A percentile compares a stretch with the other conserved stretches of the same genome.
phyloP scores from a whole-genome alignment of 169 alveolate species.

The Cryptosporidium ubiquitum region DNA sequence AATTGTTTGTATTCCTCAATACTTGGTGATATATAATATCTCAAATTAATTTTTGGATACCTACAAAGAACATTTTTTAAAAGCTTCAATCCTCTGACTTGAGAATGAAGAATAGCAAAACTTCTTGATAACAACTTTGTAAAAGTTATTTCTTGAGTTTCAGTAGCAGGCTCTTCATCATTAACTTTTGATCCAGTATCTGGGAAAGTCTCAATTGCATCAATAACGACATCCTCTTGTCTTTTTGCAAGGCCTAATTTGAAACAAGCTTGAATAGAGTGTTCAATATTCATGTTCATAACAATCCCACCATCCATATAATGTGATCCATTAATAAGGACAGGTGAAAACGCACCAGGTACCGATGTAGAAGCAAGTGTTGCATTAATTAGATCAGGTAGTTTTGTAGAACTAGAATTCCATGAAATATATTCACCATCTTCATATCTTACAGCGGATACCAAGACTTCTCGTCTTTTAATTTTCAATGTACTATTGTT shows the following conservation, averaged over 20 bases:
- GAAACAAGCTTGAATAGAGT: slow-evolving; percentile 68
- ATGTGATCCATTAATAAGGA: slow-evolving; percentile 55
- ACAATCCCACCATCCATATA: slow-evolving; percentile 69
- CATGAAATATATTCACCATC: slow-evolving; percentile 65
- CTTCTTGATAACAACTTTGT: slow-evolving; percentile 44
- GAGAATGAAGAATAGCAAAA: slow-evolving; percentile 56
- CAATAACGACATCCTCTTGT: slow-evolving; percentile 69
- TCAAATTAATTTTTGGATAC: slow-evolving; percentile 40
- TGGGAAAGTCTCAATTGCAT: slow-evolving; percentile 67
- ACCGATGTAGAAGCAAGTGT: slow-evolving; percentile 70
- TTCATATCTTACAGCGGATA: slow-evolving; percentile 71
- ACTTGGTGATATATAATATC: slow-evolving; percentile 57
- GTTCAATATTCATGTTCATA: slow-evolving; percentile 65
- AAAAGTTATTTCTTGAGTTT: slow-evolving; percentile 18
- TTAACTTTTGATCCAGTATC: slow-evolving; percentile 15
- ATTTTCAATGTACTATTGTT: slow-evolving; percentile 13
- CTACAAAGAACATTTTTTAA: slow-evolving; percentile 34
- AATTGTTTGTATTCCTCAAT: slow-evolving; percentile 49
- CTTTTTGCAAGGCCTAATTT: slow-evolving; percentile 48
- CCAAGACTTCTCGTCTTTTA: slow-evolving; percentile 55
- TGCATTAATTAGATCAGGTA: slow-evolving; percentile 57
- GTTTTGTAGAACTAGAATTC: slow-evolving; percentile 46
- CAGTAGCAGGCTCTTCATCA: neutral
- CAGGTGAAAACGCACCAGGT: slow-evolving; percentile 74
- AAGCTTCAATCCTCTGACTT: slow-evolving; percentile 56